Base-by-base conservation (phyloP, 2,329 filamentous ascomycete genomes). In the Botrytis galanthina region DNA sequence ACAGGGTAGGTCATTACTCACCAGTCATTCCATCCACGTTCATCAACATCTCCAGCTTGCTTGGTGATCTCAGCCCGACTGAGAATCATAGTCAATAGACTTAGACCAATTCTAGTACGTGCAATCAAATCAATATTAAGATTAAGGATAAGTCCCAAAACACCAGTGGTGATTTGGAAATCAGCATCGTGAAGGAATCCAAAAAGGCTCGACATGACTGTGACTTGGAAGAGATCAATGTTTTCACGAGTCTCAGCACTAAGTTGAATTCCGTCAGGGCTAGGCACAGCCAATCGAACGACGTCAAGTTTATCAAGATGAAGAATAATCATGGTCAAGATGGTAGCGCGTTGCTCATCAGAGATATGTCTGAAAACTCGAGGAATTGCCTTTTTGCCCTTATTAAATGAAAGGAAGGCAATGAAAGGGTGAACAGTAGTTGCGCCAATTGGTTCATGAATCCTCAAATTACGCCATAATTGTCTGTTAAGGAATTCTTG, bases 311-410 rank as follows among this genome's bases (percentile, higher is more conserved):
- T 90, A 81, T 98, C 96, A 46, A 99, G 90, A 79, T 98, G 94
- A 70, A 98, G 91, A 74, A 97, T 90, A 77, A 99, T 95, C 88
- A 99, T 95, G 8, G 96, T 99, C 75, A 99, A 87, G 75, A 98
- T 94, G 1, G 95, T 98, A 35, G 96, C 95, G 68, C 95, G 93
- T 83, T 98, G 95, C 80, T 98, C 93, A 75, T 95, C 92, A 76
- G 93, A 92, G 70, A 98, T 93, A 80, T 98, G 94, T 61, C 94
- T 92, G 88, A 98, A 98, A 71, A 98, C 93, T 72, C 96, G 93
- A 68, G 94, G 94, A 75, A 99, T 94, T 2, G 93, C 93, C 85
- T 96, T 97, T 85, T 98, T 98, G 80, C 96, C 96, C 85, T 99
- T 99, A 78, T 91, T 90, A 80, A 96, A 97, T 7, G 95, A 97